Evolutionary conservation across 306 rosid genomes (phyloP).

Genomic region (Glycine tomentella): DNA sequence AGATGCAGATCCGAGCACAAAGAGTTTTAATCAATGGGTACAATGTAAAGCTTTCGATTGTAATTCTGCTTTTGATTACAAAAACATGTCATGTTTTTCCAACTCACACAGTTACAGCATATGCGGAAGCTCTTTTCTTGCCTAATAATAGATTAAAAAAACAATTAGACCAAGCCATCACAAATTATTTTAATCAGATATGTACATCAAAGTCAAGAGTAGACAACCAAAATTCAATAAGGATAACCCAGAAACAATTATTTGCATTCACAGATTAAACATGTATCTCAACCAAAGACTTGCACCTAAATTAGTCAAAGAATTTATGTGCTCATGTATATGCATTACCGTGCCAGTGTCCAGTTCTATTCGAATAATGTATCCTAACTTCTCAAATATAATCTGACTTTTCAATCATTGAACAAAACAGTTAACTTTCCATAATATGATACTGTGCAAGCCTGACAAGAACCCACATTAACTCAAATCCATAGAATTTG

Average conservation of each 20-base stretch:
- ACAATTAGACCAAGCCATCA: too few species aligned
- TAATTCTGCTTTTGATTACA: constrained; percentile 47
- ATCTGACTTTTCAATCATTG: background rate
- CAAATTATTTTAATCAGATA: too few species aligned
- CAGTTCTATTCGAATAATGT: too few species aligned
- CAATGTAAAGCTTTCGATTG: constrained; percentile 52
- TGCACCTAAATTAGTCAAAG: background rate
- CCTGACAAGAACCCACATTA: background rate
- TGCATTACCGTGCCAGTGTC: too few species aligned
- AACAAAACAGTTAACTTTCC: background rate
- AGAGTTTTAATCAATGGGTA: constrained; percentile 41
- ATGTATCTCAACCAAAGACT: too few species aligned
- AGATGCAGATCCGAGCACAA: constrained; percentile 37
- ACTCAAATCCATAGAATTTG: background rate
- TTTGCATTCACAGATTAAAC: too few species aligned
- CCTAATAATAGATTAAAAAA: too few species aligned
- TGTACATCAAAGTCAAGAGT: too few species aligned
- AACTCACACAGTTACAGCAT: constrained; percentile 45
- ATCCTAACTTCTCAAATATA: background rate
- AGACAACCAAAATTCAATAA: too few species aligned
- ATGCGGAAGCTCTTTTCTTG: constrained; percentile 1
- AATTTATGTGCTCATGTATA: too few species aligned
- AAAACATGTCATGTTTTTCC: constrained; percentile 48
- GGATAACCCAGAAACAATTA: too few species aligned
- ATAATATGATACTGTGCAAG: background rate